phyloP scores from a whole-genome alignment of 2,329 filamentous ascomycete genomes.

The Zymoseptoria brevis region DNA sequence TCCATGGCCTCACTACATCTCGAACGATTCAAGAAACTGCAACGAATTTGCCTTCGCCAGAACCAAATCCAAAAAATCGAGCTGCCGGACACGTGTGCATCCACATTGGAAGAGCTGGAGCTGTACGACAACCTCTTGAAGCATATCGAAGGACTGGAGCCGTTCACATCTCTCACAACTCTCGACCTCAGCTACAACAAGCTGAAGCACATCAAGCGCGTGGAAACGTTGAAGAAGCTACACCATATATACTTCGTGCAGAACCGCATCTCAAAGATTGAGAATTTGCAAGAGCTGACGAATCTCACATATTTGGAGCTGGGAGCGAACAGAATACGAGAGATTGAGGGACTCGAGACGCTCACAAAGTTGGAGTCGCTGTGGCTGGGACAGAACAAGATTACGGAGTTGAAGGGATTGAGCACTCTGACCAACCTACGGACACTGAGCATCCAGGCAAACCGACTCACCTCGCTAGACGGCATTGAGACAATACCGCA shows the following conservation, averaged over 20 bases:
- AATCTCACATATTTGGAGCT: slow-evolving; percentile 79
- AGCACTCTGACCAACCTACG: slow-evolving; percentile 68
- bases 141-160: slow-evolving; percentile 76
- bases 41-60: slow-evolving; percentile 80
- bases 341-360: slow-evolving; percentile 76
- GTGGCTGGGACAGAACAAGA: slow-evolving; percentile 96
- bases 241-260: slow-evolving; percentile 86
- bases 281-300: slow-evolving; percentile 67
- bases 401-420: slow-evolving; percentile 72
- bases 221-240: slow-evolving; percentile 68
- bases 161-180: slow-evolving; percentile 63
- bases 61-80: slow-evolving; percentile 79
- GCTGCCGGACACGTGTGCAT: slow-evolving; percentile 56
- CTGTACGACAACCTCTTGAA: slow-evolving; percentile 94
- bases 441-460: slow-evolving; percentile 90
- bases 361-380: slow-evolving; percentile 74
- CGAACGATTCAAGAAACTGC: slow-evolving; percentile 64
- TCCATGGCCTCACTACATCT: slow-evolving; percentile 73
- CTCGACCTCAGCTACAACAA: slow-evolving; percentile 98
- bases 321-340: slow-evolving; percentile 82
- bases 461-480: slow-evolving; percentile 72
- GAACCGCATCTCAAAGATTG: slow-evolving; percentile 85
- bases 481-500: slow-evolving; percentile 65
- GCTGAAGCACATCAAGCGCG: slow-evolving; percentile 93
- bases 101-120: slow-evolving; percentile 73